Evolutionary conservation across 768 basidiomycete species (phyloP).

Genomic region (Clitopilus passeckerianus): DNA sequence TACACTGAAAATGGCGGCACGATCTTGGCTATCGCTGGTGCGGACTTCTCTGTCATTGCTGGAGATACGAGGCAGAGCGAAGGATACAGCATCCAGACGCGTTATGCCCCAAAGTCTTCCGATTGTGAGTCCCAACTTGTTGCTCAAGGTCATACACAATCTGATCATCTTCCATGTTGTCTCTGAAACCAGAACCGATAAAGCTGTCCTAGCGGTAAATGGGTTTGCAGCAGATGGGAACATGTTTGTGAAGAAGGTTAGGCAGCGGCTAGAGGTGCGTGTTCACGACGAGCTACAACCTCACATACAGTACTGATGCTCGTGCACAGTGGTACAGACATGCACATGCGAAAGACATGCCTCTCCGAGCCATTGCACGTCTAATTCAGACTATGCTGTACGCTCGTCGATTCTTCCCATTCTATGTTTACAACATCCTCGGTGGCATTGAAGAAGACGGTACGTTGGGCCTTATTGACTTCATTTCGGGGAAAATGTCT

Average conservation of each 20-base stretch:
- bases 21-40: constrained; percentile 92
- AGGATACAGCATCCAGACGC: constrained; percentile 97
- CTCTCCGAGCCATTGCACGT: constrained; percentile 94
- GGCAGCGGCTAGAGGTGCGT: constrained; percentile 90
- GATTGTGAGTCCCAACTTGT: constrained; percentile 56
- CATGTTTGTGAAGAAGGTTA: constrained; percentile 95
- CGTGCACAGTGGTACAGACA: constrained; percentile 87
- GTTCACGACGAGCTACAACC: not conserved
- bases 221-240: constrained; percentile 98
- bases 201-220: constrained; percentile 90
- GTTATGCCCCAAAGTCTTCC: constrained; percentile 97
- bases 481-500: constrained; percentile 16
- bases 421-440: constrained; percentile 95
- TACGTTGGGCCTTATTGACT: constrained; percentile 32
- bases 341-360: constrained; percentile 96
- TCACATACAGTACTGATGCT: not conserved
- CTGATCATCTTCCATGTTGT: constrained; percentile 2
- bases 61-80: constrained; percentile 96
- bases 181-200: constrained; percentile 66
- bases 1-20: constrained; percentile 95
- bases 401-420: constrained; percentile 94
- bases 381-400: constrained; percentile 99
- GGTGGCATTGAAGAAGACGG: constrained; percentile 97
- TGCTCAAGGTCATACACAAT: constrained; percentile 3
- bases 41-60: constrained; percentile 91